A percentile compares a stretch with the other conserved stretches of the same genome.
Evolutionary conservation across 176 grass and related monocot species (phyloP).

Genomic region (Ampelocalamus luodianensis): DNA sequence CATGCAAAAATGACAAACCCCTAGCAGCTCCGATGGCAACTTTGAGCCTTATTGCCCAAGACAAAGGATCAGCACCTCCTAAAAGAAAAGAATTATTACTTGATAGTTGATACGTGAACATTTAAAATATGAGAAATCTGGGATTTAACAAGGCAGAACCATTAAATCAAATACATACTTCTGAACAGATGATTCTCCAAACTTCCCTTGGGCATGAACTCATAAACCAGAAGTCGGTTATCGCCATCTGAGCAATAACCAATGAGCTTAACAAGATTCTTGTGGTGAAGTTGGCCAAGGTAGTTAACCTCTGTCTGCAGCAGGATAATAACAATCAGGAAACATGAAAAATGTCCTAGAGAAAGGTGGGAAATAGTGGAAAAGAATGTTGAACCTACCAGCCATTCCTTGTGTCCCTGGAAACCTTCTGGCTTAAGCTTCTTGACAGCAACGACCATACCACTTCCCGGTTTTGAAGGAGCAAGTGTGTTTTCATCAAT

Average conservation of each 20-base stretch:
- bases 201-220: conserved; percentile 90
- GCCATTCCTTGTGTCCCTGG: conserved; percentile 98
- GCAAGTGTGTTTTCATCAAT: conserved; percentile 76
- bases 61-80: conserved; percentile 80
- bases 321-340: conserved; percentile 28
- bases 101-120: conserved; percentile 19
- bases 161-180: conserved; percentile 58
- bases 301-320: conserved; percentile 93
- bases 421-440: conserved; percentile 93
- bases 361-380: conserved; percentile 32
- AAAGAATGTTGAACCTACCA: conserved; percentile 58
- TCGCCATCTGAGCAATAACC: conserved; percentile 89
- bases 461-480: conserved; percentile 66
- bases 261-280: conserved; percentile 90
- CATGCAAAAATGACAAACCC: conserved; percentile 93
- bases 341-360: conserved; percentile 18
- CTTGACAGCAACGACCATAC: conserved; percentile 92
- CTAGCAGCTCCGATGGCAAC: conserved; percentile 91
- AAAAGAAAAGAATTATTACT: conserved; percentile 40
- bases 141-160: conserved; percentile 1
- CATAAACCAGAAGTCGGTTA: conserved; percentile 86
- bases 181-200: conserved; percentile 96
- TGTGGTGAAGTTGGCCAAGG: conserved; percentile 87
- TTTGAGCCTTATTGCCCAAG: conserved; percentile 92
- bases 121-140: neutral